A percentile compares a stretch with the other conserved stretches of the same genome.
Conservation (phyloP, 78 protist species). For the Chrysochromulina tobinii region DNA sequence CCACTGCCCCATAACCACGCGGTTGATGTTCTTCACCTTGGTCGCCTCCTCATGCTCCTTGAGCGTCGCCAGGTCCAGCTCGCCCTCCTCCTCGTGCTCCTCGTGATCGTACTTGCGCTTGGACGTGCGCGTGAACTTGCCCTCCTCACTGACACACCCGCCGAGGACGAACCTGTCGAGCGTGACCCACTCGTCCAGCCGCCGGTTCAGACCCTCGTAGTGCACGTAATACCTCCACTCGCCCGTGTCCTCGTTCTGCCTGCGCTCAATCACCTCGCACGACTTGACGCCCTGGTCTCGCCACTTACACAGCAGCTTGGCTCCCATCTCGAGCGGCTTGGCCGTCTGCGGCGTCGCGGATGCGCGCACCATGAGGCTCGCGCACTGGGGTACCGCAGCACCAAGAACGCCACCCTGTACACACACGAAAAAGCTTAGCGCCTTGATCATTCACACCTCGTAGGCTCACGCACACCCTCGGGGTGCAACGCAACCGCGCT, state of each 20-base stretch:
- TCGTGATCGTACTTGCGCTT: constrained; percentile 31
- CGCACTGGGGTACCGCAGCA: too few relatives aligned
- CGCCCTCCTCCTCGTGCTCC: constrained; percentile 26
- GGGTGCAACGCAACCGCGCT: too few relatives aligned
- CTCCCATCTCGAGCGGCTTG: constrained; percentile 10
- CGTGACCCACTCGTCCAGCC: constrained; percentile 62
- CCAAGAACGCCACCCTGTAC: too few relatives aligned
- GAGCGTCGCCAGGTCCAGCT: constrained; percentile 12
- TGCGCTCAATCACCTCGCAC: constrained; percentile 24
- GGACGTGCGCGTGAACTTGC: constrained; percentile 39
- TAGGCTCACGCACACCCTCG: too few relatives aligned
- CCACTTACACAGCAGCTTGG: neutral
- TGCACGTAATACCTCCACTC: constrained; percentile 25
- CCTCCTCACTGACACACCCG: neutral
- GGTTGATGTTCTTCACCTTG: constrained; percentile 87
- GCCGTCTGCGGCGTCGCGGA: too few relatives aligned
- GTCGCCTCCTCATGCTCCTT: constrained; percentile 80
- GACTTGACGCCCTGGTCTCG: neutral
- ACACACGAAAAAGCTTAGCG: too few relatives aligned
- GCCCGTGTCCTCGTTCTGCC: neutral
- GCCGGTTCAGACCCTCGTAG: constrained; percentile 31
- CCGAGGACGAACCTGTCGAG: constrained; percentile 23
- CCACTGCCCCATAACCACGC: constrained; percentile 69
- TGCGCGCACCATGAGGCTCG: too few relatives aligned
- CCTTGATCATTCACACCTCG: too few relatives aligned